phyloP scores from a whole-genome alignment of 176 grass and related monocot genomes.

The Tillandsia leiboldiana region DNA sequence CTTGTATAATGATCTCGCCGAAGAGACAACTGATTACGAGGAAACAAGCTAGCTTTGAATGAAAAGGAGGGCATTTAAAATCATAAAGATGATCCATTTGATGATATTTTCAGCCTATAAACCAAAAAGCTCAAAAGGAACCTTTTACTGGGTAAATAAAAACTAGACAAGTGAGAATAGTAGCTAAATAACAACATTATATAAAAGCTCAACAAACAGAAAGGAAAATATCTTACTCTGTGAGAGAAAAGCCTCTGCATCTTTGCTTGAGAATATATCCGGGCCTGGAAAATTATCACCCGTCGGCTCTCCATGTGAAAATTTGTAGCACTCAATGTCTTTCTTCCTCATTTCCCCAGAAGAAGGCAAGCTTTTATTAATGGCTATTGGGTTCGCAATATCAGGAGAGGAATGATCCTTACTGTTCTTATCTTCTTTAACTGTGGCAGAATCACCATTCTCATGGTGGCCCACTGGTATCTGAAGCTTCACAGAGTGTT shows the following conservation, averaged over 20 bases:
- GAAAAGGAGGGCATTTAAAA: too few relatives aligned
- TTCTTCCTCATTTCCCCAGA: slow-evolving; percentile 8
- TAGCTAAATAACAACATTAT: too few relatives aligned
- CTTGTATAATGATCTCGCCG: too few relatives aligned
- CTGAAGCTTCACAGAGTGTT: slow-evolving; percentile 10
- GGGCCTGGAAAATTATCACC: slow-evolving; percentile 7
- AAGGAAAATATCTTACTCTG: slow-evolving; percentile 43
- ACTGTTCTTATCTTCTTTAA: not conserved
- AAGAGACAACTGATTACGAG: too few relatives aligned
- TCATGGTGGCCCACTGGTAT: slow-evolving; percentile 14
- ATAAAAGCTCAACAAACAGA: too few relatives aligned
- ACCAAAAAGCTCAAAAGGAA: too few relatives aligned
- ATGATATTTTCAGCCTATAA: too few relatives aligned
- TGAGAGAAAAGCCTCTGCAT: slow-evolving; percentile 51
- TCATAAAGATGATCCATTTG: too few relatives aligned
- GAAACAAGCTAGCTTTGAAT: too few relatives aligned
- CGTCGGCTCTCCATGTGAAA: slow-evolving; percentile 6
- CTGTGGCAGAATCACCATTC: not conserved
- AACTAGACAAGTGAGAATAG: too few relatives aligned
- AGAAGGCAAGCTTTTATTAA: slow-evolving; percentile 4
- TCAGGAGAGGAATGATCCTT: not conserved
- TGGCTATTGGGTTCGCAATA: not conserved
- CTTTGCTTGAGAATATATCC: slow-evolving; percentile 36
- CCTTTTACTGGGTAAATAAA: too few relatives aligned
- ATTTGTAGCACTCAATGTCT: slow-evolving; percentile 9